Evolutionary conservation across 306 rosid species (phyloP).

Genomic region (Senna siamea): DNA sequence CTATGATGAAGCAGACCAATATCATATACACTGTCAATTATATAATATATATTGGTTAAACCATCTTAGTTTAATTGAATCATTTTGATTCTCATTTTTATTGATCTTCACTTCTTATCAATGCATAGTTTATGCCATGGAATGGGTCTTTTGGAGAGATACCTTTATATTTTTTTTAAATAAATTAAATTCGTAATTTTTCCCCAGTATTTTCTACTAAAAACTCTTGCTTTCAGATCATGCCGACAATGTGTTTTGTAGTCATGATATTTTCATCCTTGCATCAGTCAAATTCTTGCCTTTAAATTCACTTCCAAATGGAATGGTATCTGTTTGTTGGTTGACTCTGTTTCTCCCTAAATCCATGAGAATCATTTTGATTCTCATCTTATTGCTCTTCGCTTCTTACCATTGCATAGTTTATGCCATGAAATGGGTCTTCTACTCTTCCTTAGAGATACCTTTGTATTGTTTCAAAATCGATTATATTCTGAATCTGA

Average conservation of each 20-base stretch:
- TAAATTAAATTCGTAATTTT: background rate
- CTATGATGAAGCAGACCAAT: background rate
- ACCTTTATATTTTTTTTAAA: background rate
- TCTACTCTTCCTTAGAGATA: no score
- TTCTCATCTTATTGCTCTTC: background rate
- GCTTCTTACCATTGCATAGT: background rate
- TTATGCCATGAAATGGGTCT: conserved; percentile 9
- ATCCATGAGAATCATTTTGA: no score
- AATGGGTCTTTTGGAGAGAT: background rate
- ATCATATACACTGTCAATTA: background rate
- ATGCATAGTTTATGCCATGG: background rate
- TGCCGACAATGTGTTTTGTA: background rate
- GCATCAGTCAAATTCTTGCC: conserved; percentile 8
- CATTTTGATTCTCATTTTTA: background rate
- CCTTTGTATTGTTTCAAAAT: background rate
- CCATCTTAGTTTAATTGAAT: conserved; percentile 1
- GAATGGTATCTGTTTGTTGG: background rate
- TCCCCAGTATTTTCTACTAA: background rate
- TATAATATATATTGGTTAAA: background rate
- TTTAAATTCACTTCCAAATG: background rate
- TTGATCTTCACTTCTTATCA: background rate
- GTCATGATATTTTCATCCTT: background rate
- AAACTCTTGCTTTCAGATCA: conserved; percentile 21
- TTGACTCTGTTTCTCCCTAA: background rate
- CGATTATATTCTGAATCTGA: background rate